Evolutionary conservation across 305 asterid genomes (phyloP).

Genomic region (Fraxinus sp.): DNA sequence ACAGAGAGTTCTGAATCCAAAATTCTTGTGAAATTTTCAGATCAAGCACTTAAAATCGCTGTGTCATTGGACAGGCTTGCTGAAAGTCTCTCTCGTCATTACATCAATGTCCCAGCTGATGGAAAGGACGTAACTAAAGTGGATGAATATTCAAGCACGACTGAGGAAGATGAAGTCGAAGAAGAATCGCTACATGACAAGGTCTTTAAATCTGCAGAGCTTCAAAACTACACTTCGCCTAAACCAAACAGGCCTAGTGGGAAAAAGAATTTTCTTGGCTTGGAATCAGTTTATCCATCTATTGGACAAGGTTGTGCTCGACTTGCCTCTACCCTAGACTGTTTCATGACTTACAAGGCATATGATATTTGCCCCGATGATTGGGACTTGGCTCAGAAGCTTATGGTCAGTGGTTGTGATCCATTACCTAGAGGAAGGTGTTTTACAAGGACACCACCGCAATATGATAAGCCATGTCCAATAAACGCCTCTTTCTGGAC

Average conservation of each 20-base stretch:
- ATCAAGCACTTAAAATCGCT: background rate
- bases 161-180: background rate
- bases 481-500: background rate
- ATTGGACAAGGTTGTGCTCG: background rate
- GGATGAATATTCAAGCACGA: background rate
- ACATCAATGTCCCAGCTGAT: background rate
- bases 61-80: background rate
- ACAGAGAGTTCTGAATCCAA: background rate
- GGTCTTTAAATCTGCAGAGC: background rate
- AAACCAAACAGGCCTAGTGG: background rate
- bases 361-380: background rate
- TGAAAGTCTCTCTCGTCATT: background rate
- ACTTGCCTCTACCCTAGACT: background rate
- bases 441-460: background rate
- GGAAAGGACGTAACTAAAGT: background rate
- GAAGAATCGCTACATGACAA: background rate
- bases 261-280: background rate
- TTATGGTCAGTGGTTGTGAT: background rate
- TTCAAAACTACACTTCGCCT: background rate
- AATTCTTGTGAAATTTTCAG: background rate
- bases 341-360: background rate
- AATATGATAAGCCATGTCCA: background rate
- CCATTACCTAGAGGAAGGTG: background rate
- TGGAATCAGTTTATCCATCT: background rate
- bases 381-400: constrained; percentile 4